Base-by-base conservation (phyloP, 306 rosid species). In the Vigna nakashimae region DNA sequence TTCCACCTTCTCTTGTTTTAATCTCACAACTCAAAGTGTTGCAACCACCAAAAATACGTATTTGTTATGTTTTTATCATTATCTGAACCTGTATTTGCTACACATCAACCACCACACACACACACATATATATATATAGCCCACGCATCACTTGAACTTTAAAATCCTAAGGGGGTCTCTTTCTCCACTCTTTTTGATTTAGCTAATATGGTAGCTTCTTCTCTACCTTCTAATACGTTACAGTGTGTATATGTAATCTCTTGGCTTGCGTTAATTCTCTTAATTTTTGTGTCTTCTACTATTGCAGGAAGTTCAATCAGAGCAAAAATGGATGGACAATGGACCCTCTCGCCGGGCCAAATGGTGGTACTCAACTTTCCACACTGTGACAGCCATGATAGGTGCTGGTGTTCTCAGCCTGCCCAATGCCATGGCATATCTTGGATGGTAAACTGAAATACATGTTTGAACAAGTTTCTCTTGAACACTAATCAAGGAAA, bases 321-420 rank as follows among this genome's bases (percentile, higher is more conserved):
- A 79, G 46, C 65, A 42, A 46, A 88, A 90, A 90, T 88, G 93
- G 86, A 79, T 58, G 57, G 91, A 76, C 20, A 89, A 84, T 13
- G 90, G 84, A 52, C 70, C 90, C 14, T 30, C 85, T 36, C 90
- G 97, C 67, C 60, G 65, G 8, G 97, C 97, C 60, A 94, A 92
- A 87, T 94, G 98, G 98, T 92, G 96, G 97, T 89, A 94, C 91
- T 87, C 97, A 28, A 94, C 98, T 74, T 92, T 94, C 74, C 98
- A 94, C 85, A 76, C 86, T 0, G 98, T 92, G 82, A 92, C 97
- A 2, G 97, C 97, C 80, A 94, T 92, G 97, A 89, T 92, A 14
- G 98, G 98, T 14, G 98, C 97, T 4, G 97, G 97, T 50, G 98
- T 92, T 74, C 95, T 92, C 68, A 91, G 97, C 86, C 82, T 94